phyloP scores from a whole-genome alignment of 2,329 filamentous ascomycete genomes.

The Triangularia setosa region DNA sequence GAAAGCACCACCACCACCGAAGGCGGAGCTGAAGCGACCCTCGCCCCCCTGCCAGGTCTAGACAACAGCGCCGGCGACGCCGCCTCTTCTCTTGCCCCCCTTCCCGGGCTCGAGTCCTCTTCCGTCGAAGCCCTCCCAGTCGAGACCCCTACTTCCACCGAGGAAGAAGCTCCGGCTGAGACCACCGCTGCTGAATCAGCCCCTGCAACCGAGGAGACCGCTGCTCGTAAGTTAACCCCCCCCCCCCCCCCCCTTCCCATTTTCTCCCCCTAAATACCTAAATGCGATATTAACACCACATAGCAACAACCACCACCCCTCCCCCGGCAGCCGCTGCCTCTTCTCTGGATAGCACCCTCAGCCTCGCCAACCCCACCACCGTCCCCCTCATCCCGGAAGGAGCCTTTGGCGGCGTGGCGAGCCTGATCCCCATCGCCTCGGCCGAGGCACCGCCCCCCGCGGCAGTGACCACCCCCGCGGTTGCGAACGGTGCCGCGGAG shows the following conservation, averaged over 20 bases:
- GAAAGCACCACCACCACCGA: slow-evolving; percentile 1
- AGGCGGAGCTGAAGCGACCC: neutral
- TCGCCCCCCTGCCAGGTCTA: slow-evolving; percentile 11
- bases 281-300: neutral
- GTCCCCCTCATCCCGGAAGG: slow-evolving; percentile 11
- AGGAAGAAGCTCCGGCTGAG: neutral
- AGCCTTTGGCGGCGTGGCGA: slow-evolving; percentile 21
- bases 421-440: slow-evolving; percentile 29
- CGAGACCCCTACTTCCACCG: neutral
- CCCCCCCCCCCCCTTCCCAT: neutral
- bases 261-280: neutral
- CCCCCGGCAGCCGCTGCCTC: slow-evolving; percentile 12
- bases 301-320: neutral
- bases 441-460: slow-evolving; percentile 22
- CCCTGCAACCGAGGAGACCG: neutral
- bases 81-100: slow-evolving; percentile 11
- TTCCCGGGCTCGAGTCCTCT: slow-evolving; percentile 4
- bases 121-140: slow-evolving; percentile 9
- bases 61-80: neutral
- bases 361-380: slow-evolving; percentile 9
- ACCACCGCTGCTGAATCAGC: neutral
- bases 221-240: neutral
- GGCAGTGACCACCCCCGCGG: slow-evolving; percentile 22
- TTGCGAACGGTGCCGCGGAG: slow-evolving; percentile 26
- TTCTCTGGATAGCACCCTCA: slow-evolving; percentile 18